Evolutionary conservation across 129 eudicot genomes (phyloP), one percentile per base, ranked within the genome.

Genomic region (Tagetes erecta): DNA sequence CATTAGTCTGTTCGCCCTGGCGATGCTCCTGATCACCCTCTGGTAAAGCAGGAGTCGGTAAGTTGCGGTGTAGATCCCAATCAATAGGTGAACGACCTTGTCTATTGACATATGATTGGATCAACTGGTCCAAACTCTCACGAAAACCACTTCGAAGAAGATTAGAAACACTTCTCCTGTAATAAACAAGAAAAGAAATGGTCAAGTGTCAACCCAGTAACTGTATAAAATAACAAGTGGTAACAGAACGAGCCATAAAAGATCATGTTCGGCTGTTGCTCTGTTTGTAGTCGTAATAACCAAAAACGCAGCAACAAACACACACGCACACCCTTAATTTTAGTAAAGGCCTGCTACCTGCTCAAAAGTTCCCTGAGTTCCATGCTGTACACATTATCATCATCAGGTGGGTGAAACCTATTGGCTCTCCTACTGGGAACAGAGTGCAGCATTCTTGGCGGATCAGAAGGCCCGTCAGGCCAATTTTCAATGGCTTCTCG

Each of bases 61-160:
- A 79, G 78, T 89, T 91, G 57, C 96, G 80, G 65, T 91, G 94
- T 58, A 95, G 91, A 72, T 95, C 99, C 99, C 99, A 95, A 71
- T 88, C 97, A 65, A 91, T 83, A 35, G 99, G 94, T 72, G 90
- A 79, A 74, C 88, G 88, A n/a, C 92, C 92, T 82, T 84, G 96
- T 82, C 99, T 88, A 68, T 80, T 90, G 67, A 95, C 99, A 82
- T 95, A 95, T 45, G 99, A 91, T 72, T 91, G 97, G 39, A 95
- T 91, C 74, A 95, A 84, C 67, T 95, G 96, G 80, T 95, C 96
- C 53, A 95, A 72, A 81, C 95, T 95, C 83, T 91, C 96, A 68
- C 99, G 99, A 56, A 95, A 95, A 63, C 97, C 99, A 63, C 99
- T 95, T 3, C 89, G 90, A 74, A 95, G 97, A 74, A 95, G 95